phyloP scores from a whole-genome alignment of 1,139 yeast species.

The Kazachstania sp. region DNA sequence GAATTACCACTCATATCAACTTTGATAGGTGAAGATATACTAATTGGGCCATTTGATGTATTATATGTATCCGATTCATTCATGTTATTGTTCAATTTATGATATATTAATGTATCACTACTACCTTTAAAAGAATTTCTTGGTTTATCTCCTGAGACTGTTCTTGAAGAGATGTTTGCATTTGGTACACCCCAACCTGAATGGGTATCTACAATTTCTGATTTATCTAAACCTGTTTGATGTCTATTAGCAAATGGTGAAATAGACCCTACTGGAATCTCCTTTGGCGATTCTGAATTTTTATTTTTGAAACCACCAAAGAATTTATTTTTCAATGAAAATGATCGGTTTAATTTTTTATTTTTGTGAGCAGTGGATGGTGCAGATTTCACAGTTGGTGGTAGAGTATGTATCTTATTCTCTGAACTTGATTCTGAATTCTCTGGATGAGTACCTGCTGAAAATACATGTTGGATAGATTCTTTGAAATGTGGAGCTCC shows the following conservation, averaged over 20 bases:
- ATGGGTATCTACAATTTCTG: not conserved
- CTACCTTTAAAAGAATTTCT: conserved; percentile 17
- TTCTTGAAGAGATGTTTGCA: not conserved
- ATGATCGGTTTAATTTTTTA: conserved; percentile 21
- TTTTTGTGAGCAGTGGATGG: not conserved
- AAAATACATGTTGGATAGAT: not conserved
- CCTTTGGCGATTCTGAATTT: conserved; percentile 2
- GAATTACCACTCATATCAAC: not conserved
- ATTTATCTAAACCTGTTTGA: too few relatives aligned
- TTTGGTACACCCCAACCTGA: conserved; percentile 2
- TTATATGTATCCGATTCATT: not conserved
- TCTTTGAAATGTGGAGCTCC: not conserved
- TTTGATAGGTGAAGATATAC: not conserved
- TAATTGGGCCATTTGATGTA: not conserved
- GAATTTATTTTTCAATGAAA: conserved; percentile 22
- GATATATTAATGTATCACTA: conserved; percentile 23
- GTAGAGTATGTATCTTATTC: too few relatives aligned
- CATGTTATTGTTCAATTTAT: not conserved
- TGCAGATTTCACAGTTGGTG: not conserved
- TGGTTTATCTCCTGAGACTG: conserved; percentile 8
- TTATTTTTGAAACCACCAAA: conserved; percentile 18
- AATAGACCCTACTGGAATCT: not conserved
- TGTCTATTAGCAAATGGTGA: not conserved
- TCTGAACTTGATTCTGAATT: not conserved
- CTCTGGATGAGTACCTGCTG: not conserved